These are phyloP conservation scores for Brassica rapa DNA, from an alignment of 345 rosid genomes.

Conservation along the genomic window DNA sequence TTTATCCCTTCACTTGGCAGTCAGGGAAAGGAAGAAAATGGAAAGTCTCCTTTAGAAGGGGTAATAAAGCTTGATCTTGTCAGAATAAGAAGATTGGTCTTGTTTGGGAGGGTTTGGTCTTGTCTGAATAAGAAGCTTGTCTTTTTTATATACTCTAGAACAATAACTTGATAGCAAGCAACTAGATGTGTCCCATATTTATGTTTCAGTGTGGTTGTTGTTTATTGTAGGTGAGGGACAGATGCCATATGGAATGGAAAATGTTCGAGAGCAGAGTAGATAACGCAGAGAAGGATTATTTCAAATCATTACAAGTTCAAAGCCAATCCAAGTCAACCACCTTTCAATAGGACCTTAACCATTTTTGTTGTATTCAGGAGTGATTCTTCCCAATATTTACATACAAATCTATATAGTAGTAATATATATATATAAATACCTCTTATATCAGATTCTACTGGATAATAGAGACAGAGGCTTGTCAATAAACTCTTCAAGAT, in stretches of 20 bases:
- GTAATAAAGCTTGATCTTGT: slow-evolving; percentile 41
- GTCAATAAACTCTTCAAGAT: too few species aligned
- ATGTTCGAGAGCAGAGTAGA: slow-evolving; percentile 67
- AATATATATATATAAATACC: background rate
- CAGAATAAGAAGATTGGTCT: too few species aligned
- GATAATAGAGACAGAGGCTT: background rate
- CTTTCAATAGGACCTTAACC: slow-evolving; percentile 24
- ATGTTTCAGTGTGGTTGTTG: background rate
- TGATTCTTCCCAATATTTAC: slow-evolving; percentile 8
- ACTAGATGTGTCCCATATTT: background rate
- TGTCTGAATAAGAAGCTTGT: background rate
- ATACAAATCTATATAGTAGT: background rate
- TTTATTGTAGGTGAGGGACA: slow-evolving; percentile 61
- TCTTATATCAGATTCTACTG: background rate
- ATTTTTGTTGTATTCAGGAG: background rate
- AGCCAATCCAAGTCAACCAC: slow-evolving; percentile 34
- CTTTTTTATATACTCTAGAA: too few species aligned
- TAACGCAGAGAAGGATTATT: slow-evolving; percentile 62
- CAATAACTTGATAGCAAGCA: background rate
- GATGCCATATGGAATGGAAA: slow-evolving; percentile 80
- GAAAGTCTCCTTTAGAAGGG: slow-evolving; percentile 82
- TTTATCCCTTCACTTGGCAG: slow-evolving; percentile 79
- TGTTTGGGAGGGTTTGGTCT: too few species aligned
- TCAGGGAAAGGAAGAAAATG: slow-evolving; percentile 61
- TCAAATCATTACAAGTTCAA: slow-evolving; percentile 29